A percentile compares a stretch with the other conserved stretches of the same genome.
These are phyloP conservation scores for Saturnispora mendoncae DNA, from an alignment of 805 yeast genomes.

Conservation along the genomic window DNA sequence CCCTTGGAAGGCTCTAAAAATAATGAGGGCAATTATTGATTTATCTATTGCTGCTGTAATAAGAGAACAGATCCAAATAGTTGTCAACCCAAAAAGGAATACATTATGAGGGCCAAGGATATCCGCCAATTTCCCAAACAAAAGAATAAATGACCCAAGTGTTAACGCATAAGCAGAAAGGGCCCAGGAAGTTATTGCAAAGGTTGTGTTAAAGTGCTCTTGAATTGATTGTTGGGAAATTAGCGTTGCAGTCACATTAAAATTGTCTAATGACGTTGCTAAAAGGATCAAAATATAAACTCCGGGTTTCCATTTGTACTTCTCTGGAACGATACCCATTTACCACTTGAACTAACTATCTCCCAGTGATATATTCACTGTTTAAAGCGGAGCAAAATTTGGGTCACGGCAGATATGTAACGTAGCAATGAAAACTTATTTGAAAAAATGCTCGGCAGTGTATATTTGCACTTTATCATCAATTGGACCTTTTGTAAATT, in stretches of 20 bases:
- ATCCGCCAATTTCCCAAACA: conserved; percentile 36
- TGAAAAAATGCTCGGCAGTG: neutral
- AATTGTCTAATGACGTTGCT: conserved; percentile 19
- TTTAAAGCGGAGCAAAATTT: no score
- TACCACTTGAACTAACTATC: no score
- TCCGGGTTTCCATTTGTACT: conserved; percentile 13
- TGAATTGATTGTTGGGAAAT: conserved; percentile 20
- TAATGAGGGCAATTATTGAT: conserved; percentile 30
- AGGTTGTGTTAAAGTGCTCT: conserved; percentile 32
- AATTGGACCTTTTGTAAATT: no score
- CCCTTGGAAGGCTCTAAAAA: conserved; percentile 39
- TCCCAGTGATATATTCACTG: no score
- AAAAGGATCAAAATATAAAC: conserved; percentile 12
- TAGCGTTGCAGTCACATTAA: conserved; percentile 24
- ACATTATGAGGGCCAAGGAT: conserved; percentile 32
- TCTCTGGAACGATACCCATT: conserved; percentile 11
- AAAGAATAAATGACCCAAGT: conserved; percentile 35
- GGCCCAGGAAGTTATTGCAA: conserved; percentile 33
- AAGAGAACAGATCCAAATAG: conserved; percentile 22
- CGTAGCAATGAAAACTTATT: neutral
- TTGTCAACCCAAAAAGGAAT: conserved; percentile 18
- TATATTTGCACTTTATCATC: no score
- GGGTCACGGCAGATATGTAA: conserved; percentile 7
- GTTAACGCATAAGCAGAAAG: conserved; percentile 37
- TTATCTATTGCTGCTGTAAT: conserved; percentile 30